A percentile compares a stretch with the other conserved stretches of the same genome.
Conservation (phyloP, 2,329 filamentous ascomycete genomes). For the Fusarium sp. region DNA sequence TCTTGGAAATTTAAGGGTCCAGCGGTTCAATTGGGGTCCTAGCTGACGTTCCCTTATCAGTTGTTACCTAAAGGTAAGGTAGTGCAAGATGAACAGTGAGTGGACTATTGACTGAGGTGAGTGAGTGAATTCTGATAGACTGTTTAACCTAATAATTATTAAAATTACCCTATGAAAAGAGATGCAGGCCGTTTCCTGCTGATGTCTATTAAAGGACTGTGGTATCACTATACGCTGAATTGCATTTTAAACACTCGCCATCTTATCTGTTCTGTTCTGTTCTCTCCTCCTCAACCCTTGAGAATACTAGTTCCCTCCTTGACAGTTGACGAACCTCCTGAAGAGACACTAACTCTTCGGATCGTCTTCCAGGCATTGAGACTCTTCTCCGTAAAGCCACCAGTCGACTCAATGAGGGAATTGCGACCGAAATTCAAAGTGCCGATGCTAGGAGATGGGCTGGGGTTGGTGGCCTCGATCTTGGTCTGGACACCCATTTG, state of each 20-base stretch:
- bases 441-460: constrained; percentile 36
- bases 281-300: background rate
- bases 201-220: constrained; percentile 29
- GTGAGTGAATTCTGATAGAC: background rate
- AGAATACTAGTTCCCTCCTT: constrained; percentile 15
- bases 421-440: constrained; percentile 40
- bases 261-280: background rate
- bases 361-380: constrained; percentile 38
- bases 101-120: background rate
- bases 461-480: constrained; percentile 39
- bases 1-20: constrained; percentile 3
- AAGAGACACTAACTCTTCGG: constrained; percentile 39
- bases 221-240: constrained; percentile 26
- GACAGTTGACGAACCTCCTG: constrained; percentile 19
- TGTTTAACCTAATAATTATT: constrained; percentile 10
- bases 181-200: constrained; percentile 37
- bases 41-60: background rate
- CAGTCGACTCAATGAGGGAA: constrained; percentile 37
- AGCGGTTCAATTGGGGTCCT: background rate
- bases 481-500: constrained; percentile 40
- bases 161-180: constrained; percentile 35
- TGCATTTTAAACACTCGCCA: background rate
- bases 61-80: too few species aligned
- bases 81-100: background rate
- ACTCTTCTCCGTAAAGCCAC: constrained; percentile 31